Percentiles rank a stretch among this genome's conserved stretches.
Evolutionary conservation across 2,329 filamentous ascomycete species (phyloP).

Genomic region (Aspergillus sp.): DNA sequence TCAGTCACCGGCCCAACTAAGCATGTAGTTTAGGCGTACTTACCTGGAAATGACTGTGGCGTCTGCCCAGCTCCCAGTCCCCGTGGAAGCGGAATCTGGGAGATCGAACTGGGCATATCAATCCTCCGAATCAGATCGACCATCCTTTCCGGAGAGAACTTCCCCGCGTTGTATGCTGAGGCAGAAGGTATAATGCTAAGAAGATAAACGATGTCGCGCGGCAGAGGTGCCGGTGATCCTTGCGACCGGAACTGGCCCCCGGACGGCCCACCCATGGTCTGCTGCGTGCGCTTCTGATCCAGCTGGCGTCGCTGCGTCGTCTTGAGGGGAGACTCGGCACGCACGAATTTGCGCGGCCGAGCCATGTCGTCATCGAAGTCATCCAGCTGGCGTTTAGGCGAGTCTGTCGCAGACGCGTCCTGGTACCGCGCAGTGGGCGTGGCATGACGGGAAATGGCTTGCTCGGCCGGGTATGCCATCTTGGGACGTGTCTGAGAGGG

Average conservation of each 20-base stretch:
- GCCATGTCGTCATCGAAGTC: conserved; percentile 71
- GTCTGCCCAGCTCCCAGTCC: conserved; percentile 30
- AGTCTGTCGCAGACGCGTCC: conserved; percentile 41
- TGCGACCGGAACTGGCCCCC: conserved; percentile 53
- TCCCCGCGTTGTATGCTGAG: conserved; percentile 68
- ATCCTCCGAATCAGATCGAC: conserved; percentile 71
- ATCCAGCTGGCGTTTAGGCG: conserved; percentile 64
- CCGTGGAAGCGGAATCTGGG: conserved; percentile 41
- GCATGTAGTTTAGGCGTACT: conserved; percentile 11
- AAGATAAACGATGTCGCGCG: conserved; percentile 64
- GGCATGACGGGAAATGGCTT: conserved; percentile 31
- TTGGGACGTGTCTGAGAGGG: conserved; percentile 75
- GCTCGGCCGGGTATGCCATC: conserved; percentile 37
- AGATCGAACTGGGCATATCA: conserved; percentile 59
- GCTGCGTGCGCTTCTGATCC: conserved; percentile 62
- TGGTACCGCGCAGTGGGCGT: conserved; percentile 40
- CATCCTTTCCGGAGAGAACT: conserved; percentile 70
- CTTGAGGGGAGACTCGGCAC: conserved; percentile 91
- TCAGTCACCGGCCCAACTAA: conserved; percentile 8
- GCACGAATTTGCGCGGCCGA: conserved; percentile 80
- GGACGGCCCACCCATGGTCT: conserved; percentile 30
- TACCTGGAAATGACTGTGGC: conserved; percentile 38
- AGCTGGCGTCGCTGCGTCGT: conserved; percentile 82
- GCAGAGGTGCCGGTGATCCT: conserved; percentile 65
- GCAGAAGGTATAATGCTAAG: conserved; percentile 74